phyloP scores from a whole-genome alignment of 208 protist genomes.

The Leishmania guyanensis region DNA sequence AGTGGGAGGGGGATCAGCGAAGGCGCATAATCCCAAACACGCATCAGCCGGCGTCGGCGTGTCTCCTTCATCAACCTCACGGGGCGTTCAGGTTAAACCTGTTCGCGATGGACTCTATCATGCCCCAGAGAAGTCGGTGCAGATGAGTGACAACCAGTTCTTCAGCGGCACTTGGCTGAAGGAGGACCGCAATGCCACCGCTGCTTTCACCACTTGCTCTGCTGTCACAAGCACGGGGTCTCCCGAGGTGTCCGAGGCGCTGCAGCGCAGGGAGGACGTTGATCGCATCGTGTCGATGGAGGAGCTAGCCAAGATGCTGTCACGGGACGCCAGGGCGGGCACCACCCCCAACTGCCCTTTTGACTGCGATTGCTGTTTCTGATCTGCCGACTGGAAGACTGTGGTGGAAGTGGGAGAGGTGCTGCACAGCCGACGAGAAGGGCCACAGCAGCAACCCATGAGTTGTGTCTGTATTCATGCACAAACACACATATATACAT shows the following conservation, averaged over 20 bases:
- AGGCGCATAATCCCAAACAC: neutral
- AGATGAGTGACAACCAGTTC: conserved; percentile 81
- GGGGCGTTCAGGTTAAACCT: neutral
- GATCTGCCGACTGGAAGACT: conserved; percentile 9
- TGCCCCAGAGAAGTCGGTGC: conserved; percentile 71
- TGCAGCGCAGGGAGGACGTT: conserved; percentile 66
- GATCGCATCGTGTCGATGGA: conserved; percentile 77
- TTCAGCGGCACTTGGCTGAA: conserved; percentile 58
- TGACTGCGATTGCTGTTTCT: conserved; percentile 93
- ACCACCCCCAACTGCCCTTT: conserved; percentile 91
- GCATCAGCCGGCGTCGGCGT: neutral
- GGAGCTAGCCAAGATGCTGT: conserved; percentile 82
- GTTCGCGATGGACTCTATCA: conserved; percentile 76
- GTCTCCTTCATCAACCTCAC: neutral
- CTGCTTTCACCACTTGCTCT: neutral
- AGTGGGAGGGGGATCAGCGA: neutral
- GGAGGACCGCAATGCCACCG: conserved; percentile 14
- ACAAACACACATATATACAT: no score
- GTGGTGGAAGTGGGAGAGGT: neutral
- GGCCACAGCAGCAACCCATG: neutral
- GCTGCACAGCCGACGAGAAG: neutral
- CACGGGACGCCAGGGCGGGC: conserved; percentile 67
- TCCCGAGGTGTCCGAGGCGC: conserved; percentile 19
- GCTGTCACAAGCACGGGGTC: conserved; percentile 1
- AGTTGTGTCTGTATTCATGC: neutral